Evolutionary conservation across 306 rosid species (phyloP), one percentile per base, ranked within the genome.

Genomic region (Begonia peltatifolia): DNA sequence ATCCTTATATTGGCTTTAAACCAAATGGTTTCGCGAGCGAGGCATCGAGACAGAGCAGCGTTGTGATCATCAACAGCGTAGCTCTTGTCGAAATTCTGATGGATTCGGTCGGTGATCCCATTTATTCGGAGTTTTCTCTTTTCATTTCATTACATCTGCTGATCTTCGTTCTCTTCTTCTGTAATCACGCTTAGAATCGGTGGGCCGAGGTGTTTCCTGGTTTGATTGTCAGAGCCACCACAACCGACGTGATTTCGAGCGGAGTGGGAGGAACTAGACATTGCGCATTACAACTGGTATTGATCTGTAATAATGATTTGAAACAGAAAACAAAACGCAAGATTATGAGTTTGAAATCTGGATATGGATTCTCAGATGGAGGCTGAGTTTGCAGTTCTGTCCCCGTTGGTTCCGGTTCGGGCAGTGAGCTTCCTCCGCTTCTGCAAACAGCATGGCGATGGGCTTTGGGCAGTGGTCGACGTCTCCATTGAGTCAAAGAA

Each of bases 201-300:
- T 90, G 97, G 97, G 80, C 78, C 76, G 97, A 85, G 54, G 83
- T 90, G 97, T 90, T 90, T 68, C 87, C 97, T 4, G 76, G 87
- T 49, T 76, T 85, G 73, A 69, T 90, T 62, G 76, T 95, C 0
- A 83, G 80, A 72, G 94, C 97, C 1, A 83, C 94, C 38, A 78
- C 82, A 0, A 87, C 83, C 12, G 95, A 90, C 68, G 68, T 78
- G 15, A 75, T 90, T 23, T 71, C 72, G 84, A 60, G 59, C 14
- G 97, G 95, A 22, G 97, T 85, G 59, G 94, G 84, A 6, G 63
- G 81, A 35, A 69, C 63, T 55, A 71, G 66, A 46, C 51, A 83
- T 61, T 95, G 95, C 46, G 84, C 80, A 9, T 85, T 81, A 49
- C 95, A 85, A 53, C 63, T 90, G 84, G 97, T 90, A 46, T 46